Conservation (phyloP, 1,284 basidiomycete species). For the Ganoderma lucidum region DNA sequence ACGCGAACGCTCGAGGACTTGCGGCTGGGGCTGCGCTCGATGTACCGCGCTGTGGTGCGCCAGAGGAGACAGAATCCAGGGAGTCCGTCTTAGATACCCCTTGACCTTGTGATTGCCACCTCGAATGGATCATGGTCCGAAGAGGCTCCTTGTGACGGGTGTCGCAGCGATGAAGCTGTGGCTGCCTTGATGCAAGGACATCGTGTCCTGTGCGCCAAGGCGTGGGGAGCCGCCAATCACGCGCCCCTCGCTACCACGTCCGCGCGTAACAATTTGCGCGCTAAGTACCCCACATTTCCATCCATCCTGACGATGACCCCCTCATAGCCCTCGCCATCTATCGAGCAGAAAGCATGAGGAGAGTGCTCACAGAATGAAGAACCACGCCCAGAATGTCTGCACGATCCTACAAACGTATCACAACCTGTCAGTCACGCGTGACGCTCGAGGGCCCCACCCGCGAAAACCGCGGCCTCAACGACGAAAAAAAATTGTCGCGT, state of each 20-base stretch:
- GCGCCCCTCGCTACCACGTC: not conserved
- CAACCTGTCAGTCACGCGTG: constrained; percentile 25
- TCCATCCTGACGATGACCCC: not conserved
- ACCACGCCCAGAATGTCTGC: constrained; percentile 83
- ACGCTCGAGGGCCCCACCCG: constrained; percentile 22
- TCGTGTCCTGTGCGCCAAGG: not conserved
- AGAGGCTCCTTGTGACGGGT: too few relatives aligned
- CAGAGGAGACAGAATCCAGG: not conserved
- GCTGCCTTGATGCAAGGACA: not conserved
- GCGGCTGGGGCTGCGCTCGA: not conserved
- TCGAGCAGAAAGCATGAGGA: not conserved
- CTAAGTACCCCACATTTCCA: not conserved
- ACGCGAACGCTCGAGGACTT: not conserved
- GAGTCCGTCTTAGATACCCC: not conserved
- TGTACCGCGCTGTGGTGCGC: not conserved
- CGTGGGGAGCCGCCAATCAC: not conserved
- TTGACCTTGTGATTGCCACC: not conserved
- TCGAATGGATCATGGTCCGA: too few relatives aligned
- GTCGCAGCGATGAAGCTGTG: too few relatives aligned
- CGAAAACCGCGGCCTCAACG: not conserved
- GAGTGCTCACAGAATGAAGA: constrained; percentile 67
- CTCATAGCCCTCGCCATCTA: not conserved
- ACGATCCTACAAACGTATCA: constrained; percentile 62
- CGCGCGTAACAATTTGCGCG: not conserved
- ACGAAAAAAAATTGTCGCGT: not conserved